Evolutionary conservation across 192 early-diverging fungal genomes (phyloP).

Genomic region (Entomortierella chlamydospora): DNA sequence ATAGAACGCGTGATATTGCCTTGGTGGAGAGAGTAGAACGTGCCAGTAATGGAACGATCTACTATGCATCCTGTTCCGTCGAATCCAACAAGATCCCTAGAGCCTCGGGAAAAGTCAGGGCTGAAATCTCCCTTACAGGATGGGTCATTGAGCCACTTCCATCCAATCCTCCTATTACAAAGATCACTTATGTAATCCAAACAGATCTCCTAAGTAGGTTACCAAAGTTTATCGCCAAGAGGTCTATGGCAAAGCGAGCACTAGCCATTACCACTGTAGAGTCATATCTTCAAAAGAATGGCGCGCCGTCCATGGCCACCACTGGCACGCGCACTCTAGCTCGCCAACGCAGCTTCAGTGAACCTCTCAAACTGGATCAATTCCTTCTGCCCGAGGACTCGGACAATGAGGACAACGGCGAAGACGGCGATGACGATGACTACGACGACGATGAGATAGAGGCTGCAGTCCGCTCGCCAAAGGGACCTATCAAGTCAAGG

Average conservation of each 20-base stretch:
- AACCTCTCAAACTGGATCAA: slow-evolving; percentile 32
- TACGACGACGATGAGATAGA: no score
- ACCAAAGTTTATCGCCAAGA: slow-evolving; percentile 64
- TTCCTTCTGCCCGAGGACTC: slow-evolving; percentile 29
- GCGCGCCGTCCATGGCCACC: not conserved
- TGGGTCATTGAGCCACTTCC: slow-evolving; percentile 67
- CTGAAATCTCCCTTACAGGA: slow-evolving; percentile 59
- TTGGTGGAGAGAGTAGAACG: slow-evolving; percentile 59
- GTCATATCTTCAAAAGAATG: slow-evolving; percentile 63
- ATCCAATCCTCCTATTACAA: slow-evolving; percentile 59
- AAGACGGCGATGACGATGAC: no score
- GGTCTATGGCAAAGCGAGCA: slow-evolving; percentile 61
- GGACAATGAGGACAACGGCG: slow-evolving; percentile 11
- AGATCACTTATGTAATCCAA: slow-evolving; percentile 66
- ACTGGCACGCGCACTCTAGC: not conserved
- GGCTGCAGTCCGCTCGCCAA: no score
- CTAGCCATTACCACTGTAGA: slow-evolving; percentile 62
- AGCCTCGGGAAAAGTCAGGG: slow-evolving; percentile 53
- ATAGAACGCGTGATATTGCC: slow-evolving; percentile 42
- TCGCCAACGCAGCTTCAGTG: slow-evolving; percentile 41
- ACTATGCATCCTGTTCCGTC: slow-evolving; percentile 60
- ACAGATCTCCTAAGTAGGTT: slow-evolving; percentile 63
- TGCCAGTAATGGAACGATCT: slow-evolving; percentile 57
- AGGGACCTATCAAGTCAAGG: slow-evolving; percentile 2
- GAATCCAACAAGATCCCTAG: slow-evolving; percentile 60